Evolutionary conservation across 2,329 filamentous ascomycete species (phyloP).

Genomic region (Aspergillus glaucus): DNA sequence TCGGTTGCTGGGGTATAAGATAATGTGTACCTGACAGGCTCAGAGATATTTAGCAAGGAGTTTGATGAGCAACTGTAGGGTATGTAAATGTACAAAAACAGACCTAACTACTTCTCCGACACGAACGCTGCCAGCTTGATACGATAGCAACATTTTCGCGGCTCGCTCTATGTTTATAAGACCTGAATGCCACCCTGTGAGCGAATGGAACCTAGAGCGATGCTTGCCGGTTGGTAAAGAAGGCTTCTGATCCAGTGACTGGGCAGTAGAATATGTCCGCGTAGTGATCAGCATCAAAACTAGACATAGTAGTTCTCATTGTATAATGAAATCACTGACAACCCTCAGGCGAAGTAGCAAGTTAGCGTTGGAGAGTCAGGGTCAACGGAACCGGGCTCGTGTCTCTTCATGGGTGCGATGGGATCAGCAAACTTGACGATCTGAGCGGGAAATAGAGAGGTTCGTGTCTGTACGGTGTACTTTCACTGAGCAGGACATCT

Average conservation of each 20-base stretch:
- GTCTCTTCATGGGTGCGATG: no score
- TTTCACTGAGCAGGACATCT: no score
- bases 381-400: no score
- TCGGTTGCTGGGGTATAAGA: conserved; percentile 88
- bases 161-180: conserved; percentile 15
- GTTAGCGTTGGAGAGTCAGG: no score
- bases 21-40: conserved; percentile 58
- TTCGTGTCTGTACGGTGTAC: no score
- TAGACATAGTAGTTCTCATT: conserved; percentile 15
- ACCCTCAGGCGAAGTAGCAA: no score
- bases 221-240: conserved; percentile 14
- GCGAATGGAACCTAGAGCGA: conserved; percentile 22
- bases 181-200: conserved; percentile 30
- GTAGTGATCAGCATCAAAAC: conserved; percentile 39
- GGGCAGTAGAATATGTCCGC: conserved; percentile 37
- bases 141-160: conserved; percentile 71
- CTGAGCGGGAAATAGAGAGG: no score
- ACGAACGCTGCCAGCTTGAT: conserved; percentile 86
- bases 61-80: not conserved
- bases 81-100: conserved; percentile 10
- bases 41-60: conserved; percentile 2
- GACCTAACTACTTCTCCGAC: conserved; percentile 91
- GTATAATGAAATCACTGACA: conserved; percentile 1
- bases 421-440: no score
- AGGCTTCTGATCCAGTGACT: conserved; percentile 28